Evolutionary conservation across 2,329 filamentous ascomycete species (phyloP).

Genomic region (Graphilbum sp.): DNA sequence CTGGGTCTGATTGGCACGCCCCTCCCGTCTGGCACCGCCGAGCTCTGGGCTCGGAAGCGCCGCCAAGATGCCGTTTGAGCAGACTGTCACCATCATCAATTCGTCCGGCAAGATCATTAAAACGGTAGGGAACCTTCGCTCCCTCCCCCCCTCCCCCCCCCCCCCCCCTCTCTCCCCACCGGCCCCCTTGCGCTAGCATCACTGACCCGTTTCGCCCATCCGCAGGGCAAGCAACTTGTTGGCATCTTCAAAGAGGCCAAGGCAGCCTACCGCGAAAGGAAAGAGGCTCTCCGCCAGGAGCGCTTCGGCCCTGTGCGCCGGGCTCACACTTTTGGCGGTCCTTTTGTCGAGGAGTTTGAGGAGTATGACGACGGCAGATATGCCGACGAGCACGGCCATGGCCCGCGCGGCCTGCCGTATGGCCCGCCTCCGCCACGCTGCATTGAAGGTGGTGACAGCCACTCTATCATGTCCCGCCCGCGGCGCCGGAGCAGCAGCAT

Average conservation of each 20-base stretch:
- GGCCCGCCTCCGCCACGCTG: conserved; percentile 7
- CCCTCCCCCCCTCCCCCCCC: no score
- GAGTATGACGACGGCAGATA: conserved; percentile 12
- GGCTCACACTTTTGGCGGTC: conserved; percentile 38
- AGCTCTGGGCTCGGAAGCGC: background rate
- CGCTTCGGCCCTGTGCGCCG: conserved; percentile 31
- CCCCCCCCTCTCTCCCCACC: no score
- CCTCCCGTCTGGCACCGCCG: no score
- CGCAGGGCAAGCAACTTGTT: conserved; percentile 73
- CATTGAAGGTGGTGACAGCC: conserved; percentile 14
- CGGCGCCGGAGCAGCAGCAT: conserved; percentile 19
- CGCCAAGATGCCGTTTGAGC: conserved; percentile 28
- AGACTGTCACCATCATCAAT: conserved; percentile 82
- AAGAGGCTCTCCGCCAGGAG: conserved; percentile 61
- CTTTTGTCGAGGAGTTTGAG: conserved; percentile 12
- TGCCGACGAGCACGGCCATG: conserved; percentile 7
- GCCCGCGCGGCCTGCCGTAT: conserved; percentile 4
- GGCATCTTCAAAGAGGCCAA: conserved; percentile 87
- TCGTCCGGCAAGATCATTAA: conserved; percentile 81
- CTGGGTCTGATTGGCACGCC: no score
- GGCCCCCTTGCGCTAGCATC: no score
- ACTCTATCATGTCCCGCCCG: conserved; percentile 19
- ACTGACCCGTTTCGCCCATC: background rate
- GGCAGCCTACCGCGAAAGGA: conserved; percentile 73
- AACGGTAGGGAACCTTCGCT: no score